phyloP scores from a whole-genome alignment of 352 stramenopile genomes.

The Aphanomyces cochlioides region DNA sequence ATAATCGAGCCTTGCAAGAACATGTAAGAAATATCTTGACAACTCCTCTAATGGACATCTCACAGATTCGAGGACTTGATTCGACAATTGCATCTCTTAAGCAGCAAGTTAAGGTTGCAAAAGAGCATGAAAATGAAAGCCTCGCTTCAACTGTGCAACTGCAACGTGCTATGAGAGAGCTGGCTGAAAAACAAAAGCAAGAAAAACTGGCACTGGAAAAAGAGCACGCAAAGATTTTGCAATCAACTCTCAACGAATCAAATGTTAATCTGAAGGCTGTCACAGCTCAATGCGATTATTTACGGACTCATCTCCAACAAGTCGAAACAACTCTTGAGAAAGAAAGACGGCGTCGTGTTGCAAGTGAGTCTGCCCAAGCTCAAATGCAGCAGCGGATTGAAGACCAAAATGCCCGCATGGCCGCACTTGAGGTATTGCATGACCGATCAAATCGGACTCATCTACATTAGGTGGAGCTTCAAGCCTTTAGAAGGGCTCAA shows the following conservation, averaged over 20 bases:
- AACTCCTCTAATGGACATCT: conserved; percentile 19
- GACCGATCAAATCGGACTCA: conserved; percentile 15
- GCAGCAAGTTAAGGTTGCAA: conserved; percentile 33
- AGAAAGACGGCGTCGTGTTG: not conserved
- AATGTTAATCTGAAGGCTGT: conserved; percentile 29
- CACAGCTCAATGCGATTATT: conserved; percentile 29
- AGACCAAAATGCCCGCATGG: conserved; percentile 33
- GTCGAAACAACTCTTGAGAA: not conserved
- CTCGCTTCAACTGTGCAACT: conserved; percentile 39
- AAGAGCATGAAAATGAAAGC: conserved; percentile 34
- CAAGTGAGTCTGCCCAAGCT: not conserved
- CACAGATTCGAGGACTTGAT: not conserved
- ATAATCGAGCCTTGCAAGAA: conserved; percentile 54
- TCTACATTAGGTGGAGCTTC: no score
- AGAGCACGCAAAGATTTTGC: conserved; percentile 52
- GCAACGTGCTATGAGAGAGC: conserved; percentile 43
- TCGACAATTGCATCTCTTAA: conserved; percentile 29
- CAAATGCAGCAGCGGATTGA: conserved; percentile 28
- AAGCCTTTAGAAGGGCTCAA: conserved; percentile 26
- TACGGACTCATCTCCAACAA: not conserved
- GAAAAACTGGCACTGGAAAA: conserved; percentile 41
- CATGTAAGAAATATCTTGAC: conserved; percentile 38
- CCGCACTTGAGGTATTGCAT: conserved; percentile 33
- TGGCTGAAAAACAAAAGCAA: conserved; percentile 48
- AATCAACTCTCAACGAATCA: conserved; percentile 40